Evolutionary conservation across 495 filamentous ascomycete species (phyloP).

Genomic region (Parachaetomium inaequale): DNA sequence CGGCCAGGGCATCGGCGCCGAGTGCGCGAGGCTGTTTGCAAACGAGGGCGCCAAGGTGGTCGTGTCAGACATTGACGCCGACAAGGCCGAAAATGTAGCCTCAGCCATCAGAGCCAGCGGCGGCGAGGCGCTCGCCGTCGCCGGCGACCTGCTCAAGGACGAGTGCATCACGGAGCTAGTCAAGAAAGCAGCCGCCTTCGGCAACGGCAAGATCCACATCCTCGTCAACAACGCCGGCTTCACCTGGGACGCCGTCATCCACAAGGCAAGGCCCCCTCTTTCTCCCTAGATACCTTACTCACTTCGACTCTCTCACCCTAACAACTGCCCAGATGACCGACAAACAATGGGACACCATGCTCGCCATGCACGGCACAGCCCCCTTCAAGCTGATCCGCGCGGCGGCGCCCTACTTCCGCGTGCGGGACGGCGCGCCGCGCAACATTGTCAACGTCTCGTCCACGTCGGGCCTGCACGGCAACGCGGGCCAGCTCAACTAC

Average conservation of each 20-base stretch:
- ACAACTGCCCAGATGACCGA: constrained; percentile 62
- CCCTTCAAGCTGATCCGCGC: constrained; percentile 79
- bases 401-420: constrained; percentile 79
- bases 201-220: constrained; percentile 80
- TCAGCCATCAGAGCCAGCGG: constrained; percentile 61
- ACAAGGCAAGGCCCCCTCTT: constrained; percentile 54
- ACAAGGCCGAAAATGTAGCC: constrained; percentile 61
- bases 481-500: constrained; percentile 84
- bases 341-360: constrained; percentile 86
- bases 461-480: constrained; percentile 77
- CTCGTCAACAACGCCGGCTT: constrained; percentile 85
- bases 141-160: constrained; percentile 68
- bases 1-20: constrained; percentile 87
- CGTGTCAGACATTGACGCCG: constrained; percentile 73
- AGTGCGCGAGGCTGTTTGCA: constrained; percentile 74
- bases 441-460: constrained; percentile 78
- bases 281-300: not conserved
- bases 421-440: constrained; percentile 74
- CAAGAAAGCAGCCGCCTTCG: constrained; percentile 71
- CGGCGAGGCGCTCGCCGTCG: constrained; percentile 63
- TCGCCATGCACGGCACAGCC: constrained; percentile 73
- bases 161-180: constrained; percentile 65
- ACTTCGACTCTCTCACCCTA: not conserved
- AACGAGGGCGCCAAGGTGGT: constrained; percentile 83
- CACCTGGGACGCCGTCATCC: constrained; percentile 88